Evolutionary conservation across 202 grass and related monocot species (phyloP), one percentile per base, ranked within the genome.

Genomic region (Panicum hallii): DNA sequence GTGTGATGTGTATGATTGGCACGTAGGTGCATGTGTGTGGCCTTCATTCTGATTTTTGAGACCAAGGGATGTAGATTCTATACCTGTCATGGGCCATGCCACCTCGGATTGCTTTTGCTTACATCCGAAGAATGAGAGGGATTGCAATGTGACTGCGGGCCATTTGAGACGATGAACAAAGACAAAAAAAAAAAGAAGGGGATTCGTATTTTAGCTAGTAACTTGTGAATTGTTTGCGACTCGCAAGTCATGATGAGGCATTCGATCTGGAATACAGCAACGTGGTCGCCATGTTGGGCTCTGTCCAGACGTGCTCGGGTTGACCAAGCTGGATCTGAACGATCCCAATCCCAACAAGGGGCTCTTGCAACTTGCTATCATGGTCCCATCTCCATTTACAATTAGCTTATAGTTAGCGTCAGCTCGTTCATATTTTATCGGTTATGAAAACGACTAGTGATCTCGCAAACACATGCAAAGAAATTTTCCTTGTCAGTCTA

Each of bases 61-160:
- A 54, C 60, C 15, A 13, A 60, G 71, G 38, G 65, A 43, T 70
- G 22, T 10, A 15, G 50, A 85, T 77, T 63, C 9, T 2, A 53
- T 22, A 71, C 13, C 22, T 65, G 74, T 38, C 79, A 79, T 54
- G 74, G 16, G 41, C n/a, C 48, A 60, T 66, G 41, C 6, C 50
- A 80, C 81, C 75, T 84, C 41, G 55, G 28, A 7, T 20, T 80
- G 52, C 20, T 22, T 14, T 52, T 84, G 74, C 72, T 77, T 77
- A n/a, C 81, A 83, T 30, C 57, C 82, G n/a, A 84, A 84, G 40
- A 10, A 20, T 61, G 81, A 44, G 60, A 52, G 28, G 4, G 57
- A 70, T 60, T 36, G 34, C 75, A 74, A n/a, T 14, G 56, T 15
- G 17, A 34, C 55, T 48, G 41, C 36, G 5, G 7, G 7, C 1